Evolutionary conservation across 257 asterid species (phyloP).

Genomic region (Ophiorrhiza pumila): DNA sequence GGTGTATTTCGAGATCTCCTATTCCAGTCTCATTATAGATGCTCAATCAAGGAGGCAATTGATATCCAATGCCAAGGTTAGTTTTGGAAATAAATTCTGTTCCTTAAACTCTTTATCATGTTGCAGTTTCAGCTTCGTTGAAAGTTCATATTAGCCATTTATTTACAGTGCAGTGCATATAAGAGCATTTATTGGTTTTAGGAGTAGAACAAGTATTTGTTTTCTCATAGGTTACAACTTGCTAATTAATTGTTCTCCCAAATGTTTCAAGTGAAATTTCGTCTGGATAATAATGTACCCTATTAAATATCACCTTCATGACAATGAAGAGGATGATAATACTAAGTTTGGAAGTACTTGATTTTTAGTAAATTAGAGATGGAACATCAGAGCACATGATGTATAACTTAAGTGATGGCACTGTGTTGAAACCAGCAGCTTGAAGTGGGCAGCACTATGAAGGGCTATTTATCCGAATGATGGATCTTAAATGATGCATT

Average conservation of each 20-base stretch:
- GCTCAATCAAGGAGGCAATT: slow-evolving; percentile 67
- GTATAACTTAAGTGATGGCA: background rate
- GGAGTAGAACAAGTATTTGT: background rate
- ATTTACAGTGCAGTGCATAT: background rate
- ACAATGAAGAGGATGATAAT: background rate
- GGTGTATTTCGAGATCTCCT: slow-evolving; percentile 80
- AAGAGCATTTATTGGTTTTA: background rate
- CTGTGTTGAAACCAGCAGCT: background rate
- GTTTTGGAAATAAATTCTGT: slow-evolving; percentile 4
- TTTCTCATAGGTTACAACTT: background rate
- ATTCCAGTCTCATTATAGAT: slow-evolving; percentile 66
- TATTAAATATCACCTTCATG: background rate
- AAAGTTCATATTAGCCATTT: background rate
- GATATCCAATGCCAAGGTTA: slow-evolving; percentile 81
- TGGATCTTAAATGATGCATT: background rate
- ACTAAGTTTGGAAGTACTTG: background rate
- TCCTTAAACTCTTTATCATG: background rate
- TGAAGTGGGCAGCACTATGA: too few relatives aligned
- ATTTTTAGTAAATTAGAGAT: too few relatives aligned
- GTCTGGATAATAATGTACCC: background rate
- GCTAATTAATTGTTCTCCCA: background rate
- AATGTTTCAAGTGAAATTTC: background rate
- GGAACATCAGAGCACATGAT: too few relatives aligned
- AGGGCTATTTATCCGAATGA: background rate
- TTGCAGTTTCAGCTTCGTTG: background rate